Conservation (phyloP, 2,329 filamentous ascomycete species). For the Capronia americana region DNA sequence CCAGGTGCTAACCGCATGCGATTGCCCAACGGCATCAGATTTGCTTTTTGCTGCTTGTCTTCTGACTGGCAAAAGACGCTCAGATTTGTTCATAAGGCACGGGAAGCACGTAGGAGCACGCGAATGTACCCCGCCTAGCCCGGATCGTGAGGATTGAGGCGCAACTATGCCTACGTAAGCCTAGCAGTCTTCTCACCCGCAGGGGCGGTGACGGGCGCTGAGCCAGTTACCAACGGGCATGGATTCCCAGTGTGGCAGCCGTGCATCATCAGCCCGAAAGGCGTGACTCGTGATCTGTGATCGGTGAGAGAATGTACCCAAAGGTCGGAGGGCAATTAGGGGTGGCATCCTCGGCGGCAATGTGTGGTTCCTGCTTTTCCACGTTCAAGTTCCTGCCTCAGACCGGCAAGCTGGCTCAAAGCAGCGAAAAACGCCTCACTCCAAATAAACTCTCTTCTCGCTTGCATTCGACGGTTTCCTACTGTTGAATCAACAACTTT, state of each 20-base stretch:
- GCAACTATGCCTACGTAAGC: slow-evolving; percentile 18
- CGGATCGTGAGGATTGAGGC: not conserved
- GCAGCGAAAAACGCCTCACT: not conserved
- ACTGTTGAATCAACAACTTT: slow-evolving; percentile 6
- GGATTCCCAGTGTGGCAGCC: not conserved
- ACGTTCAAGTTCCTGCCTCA: slow-evolving; percentile 10
- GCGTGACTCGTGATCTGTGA: slow-evolving; percentile 9
- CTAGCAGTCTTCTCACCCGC: slow-evolving; percentile 20
- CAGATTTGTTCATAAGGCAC: slow-evolving; percentile 1
- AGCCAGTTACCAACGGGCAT: not conserved
- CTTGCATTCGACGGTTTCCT: slow-evolving; percentile 12
- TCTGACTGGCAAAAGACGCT: slow-evolving; percentile 16
- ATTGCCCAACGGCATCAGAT: slow-evolving; percentile 10
- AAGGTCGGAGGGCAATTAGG: not conserved
- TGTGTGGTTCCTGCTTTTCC: not conserved
- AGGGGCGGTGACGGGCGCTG: slow-evolving; percentile 17
- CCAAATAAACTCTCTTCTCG: not conserved
- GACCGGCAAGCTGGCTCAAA: not conserved
- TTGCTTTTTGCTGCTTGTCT: slow-evolving; percentile 17
- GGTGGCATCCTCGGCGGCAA: not conserved
- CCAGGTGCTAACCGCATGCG: slow-evolving; percentile 16
- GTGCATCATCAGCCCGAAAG: slow-evolving; percentile 6
- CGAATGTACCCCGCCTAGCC: not conserved
- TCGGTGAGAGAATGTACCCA: slow-evolving; percentile 2
- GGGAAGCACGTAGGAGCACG: slow-evolving; percentile 8